Base-by-base conservation (phyloP, 1,284 basidiomycete genomes). In the Meripilus lineatus region DNA sequence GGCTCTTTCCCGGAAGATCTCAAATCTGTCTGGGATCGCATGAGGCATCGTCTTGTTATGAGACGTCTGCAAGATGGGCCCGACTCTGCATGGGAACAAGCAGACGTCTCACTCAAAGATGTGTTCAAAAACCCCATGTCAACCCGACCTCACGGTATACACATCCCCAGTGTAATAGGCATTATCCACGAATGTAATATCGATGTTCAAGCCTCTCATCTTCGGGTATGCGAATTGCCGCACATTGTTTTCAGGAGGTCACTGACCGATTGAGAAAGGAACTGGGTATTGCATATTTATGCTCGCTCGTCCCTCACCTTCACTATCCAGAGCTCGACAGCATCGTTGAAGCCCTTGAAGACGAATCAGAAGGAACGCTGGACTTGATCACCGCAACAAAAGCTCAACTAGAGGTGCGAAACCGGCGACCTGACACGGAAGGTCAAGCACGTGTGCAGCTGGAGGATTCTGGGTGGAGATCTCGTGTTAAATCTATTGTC, bases 41-140 rank as follows among this genome's bases (percentile, higher is more conserved):
- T 62, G 50, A 58, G 62, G 42, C 53, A 62, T 23, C 62, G 59
- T 15, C 46, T 71, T 23, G 36, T 73, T 33, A 47, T 69, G 5
- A 51, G 51, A 38, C 53, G 62, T 15, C 44, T 66, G 2, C 50
- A 55, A 39, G 46, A 44, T 14, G 59, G 58, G 6, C 54, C 59
- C 3, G 38, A 51, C 14, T 33, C 48, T 5, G 38, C 34, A n/a
- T 61, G 55, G 63, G 47, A 52, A 10, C 38, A 40, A 5, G 41
- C 50, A 7, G 61, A n/a, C n/a, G n/a, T n/a, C n/a, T n/a, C n/a
- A n/a, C n/a, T n/a, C n/a, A n/a, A n/a, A n/a, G n/a, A n/a, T n/a
- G n/a, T n/a, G n/a, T n/a, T n/a, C n/a, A n/a, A n/a, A n/a, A n/a
- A n/a, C n/a, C n/a, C n/a, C n/a, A n/a, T n/a, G n/a, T n/a, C n/a